Evolutionary conservation across 2,329 filamentous ascomycete genomes (phyloP).

Genomic region (Xylaria arbuscula): DNA sequence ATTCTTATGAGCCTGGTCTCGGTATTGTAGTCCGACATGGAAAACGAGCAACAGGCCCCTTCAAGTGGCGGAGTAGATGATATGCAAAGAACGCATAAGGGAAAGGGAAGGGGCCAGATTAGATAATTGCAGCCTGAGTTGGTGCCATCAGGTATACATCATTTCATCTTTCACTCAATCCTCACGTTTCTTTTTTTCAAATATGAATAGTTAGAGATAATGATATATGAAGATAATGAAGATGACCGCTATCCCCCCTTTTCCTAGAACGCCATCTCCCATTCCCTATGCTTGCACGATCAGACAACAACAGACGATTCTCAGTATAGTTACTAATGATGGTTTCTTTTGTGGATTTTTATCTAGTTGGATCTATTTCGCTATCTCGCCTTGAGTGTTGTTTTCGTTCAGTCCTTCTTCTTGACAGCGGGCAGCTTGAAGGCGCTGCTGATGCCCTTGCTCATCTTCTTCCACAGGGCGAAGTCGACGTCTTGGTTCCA

Average conservation of each 20-base stretch:
- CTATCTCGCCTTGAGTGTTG: constrained; percentile 30
- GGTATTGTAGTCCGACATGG: background rate
- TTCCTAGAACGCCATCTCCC: constrained; percentile 10
- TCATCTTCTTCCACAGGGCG: constrained; percentile 72
- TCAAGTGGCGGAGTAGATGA: background rate
- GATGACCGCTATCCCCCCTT: background rate
- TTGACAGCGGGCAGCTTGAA: constrained; percentile 76
- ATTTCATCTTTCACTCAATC: background rate
- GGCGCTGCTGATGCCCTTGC: constrained; percentile 70
- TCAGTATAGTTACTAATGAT: background rate
- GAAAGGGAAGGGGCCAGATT: too few species aligned
- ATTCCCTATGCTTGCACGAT: background rate
- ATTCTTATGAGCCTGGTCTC: background rate
- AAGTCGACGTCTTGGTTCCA: constrained; percentile 75
- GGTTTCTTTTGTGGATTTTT: background rate
- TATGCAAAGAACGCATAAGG: background rate
- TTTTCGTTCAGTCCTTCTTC: constrained; percentile 59
- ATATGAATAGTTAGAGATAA: background rate
- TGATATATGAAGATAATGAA: background rate
- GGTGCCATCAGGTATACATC: too few species aligned
- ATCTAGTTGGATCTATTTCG: background rate
- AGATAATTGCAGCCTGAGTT: background rate
- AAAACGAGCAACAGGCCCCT: background rate
- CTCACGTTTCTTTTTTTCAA: background rate
- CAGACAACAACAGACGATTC: background rate